Percentiles rank a stretch among this genome's conserved stretches.
Evolutionary conservation across 1,284 basidiomycete species (phyloP).

Genomic region (Marasmius fiardii): DNA sequence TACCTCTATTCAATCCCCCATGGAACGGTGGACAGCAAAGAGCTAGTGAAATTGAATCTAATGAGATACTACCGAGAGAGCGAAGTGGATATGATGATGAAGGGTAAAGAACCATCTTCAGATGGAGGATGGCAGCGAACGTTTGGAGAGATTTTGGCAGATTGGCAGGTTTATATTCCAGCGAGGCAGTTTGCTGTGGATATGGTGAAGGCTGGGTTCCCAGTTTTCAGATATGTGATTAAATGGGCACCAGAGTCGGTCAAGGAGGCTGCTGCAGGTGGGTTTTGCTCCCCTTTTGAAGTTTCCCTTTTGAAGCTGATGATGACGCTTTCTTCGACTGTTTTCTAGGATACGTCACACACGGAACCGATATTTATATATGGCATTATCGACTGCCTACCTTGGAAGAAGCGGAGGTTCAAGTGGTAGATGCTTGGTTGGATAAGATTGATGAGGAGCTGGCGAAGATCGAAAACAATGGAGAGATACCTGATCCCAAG

Average conservation of each 20-base stretch:
- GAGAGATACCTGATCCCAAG: neutral
- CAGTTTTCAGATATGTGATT: slow-evolving; percentile 66
- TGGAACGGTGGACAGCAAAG: slow-evolving; percentile 39
- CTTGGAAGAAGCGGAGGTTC: slow-evolving; percentile 19
- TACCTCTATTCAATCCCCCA: slow-evolving; percentile 71
- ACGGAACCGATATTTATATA: slow-evolving; percentile 53
- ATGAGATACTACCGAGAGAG: slow-evolving; percentile 56
- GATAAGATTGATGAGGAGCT: slow-evolving; percentile 1
- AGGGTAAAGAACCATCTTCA: slow-evolving; percentile 37
- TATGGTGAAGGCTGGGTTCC: slow-evolving; percentile 50
- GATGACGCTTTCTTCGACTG: no score
- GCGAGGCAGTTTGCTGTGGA: slow-evolving; percentile 62
- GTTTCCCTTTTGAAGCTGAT: no score
- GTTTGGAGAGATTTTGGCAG: slow-evolving; percentile 61
- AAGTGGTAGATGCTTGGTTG: neutral
- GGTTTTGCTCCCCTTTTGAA: no score
- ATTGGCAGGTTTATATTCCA: slow-evolving; percentile 70
- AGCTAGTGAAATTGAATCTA: slow-evolving; percentile 56
- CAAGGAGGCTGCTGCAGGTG: slow-evolving; percentile 46
- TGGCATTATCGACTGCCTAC: slow-evolving; percentile 18
- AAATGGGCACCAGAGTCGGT: slow-evolving; percentile 63
- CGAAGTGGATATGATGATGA: slow-evolving; percentile 43
- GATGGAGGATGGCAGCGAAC: slow-evolving; percentile 41
- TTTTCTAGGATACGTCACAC: slow-evolving; percentile 62
- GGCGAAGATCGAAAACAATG: no score